Base-by-base conservation (phyloP, 768 basidiomycete species). In the Pleurotus platypus region DNA sequence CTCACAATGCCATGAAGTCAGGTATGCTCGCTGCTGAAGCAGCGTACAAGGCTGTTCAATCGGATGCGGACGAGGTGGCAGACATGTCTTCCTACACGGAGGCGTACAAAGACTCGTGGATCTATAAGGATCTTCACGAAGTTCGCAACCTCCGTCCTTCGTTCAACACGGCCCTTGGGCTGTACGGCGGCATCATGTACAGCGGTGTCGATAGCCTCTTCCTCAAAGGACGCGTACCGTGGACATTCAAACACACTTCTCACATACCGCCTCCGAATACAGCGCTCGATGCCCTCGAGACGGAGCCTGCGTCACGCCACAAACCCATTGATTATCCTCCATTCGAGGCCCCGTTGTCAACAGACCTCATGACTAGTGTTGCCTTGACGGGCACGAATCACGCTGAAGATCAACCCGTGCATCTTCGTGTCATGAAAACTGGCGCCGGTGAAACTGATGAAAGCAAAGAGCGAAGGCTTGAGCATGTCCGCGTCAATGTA, bases 1-100 rank as follows among this genome's bases (percentile, higher is more conserved):
- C 95, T 0, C 97, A 98, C 69, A 98, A 95, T 58, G 94, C 96
- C 2, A 98, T 99, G 97, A 95, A 98, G 79, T 92, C 89, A 38
- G 97, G 97, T 26, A 98, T 98, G 89, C 78, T 98, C 16, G 96
- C 94, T 26, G 96, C 93, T 1, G 95, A 99, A 69, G 80, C 90
- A 0, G 92, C 92, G 0, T 94, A 78, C 62, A 78, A 85, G 4
- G 81, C 81, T 3, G 72, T 96, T 49, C 70, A 74, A 42, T 66
- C 68, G n/a, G 45, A 46, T 24, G 51, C 47, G 7, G 56, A 63
- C 38, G 56, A 50, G 20, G 58, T 79, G 0, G 73, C 77, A 1
- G 85, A 92, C 67, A 82, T 98, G 84, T 82, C 85, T 22, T 62
- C 70, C 11, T 98, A 98, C 70, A 85, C 93, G 59, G 64, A 66